Evolutionary conservation across 2,329 filamentous ascomycete genomes (phyloP), one percentile per base, ranked within the genome.

Genomic region (Nectriaceae sp.): DNA sequence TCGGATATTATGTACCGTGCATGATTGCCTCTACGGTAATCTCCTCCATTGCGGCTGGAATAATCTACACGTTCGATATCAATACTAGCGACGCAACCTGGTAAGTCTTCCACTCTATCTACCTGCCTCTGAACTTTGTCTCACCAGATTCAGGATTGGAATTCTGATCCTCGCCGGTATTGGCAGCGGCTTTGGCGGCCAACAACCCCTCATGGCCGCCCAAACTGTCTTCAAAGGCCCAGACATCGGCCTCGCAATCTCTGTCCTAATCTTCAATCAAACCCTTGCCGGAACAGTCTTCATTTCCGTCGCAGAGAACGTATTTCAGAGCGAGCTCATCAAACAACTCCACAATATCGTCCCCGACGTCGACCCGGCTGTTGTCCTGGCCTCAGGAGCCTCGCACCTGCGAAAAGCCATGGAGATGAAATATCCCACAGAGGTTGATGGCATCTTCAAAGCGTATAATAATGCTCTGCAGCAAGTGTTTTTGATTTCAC

Each of bases 191-290:
- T 20, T 21, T n/a, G 37, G 37, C 37, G 20, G 8, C 8, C 49
- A 52, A 37, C 42, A 50, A 16, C 42, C 51, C 22, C 21, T 54
- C 13, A 50, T 49, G 18, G 40, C 41, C 11, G 38, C 31, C 31
- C 49, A 56, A 36, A 46, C 49, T 3, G 46, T 49, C 18, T 52
- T 51, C 11, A 19, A 43, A 16, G 42, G 22, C n/a, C 21, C 36
- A 10, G 54, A 56, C 24, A 46, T 53, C 31, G 46, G 51, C 26
- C 29, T 49, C 3, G 40, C 39, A 1, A 53, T 48, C 33, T 52
- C 48, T 6, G 20, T 44, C 13, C 21, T 53, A 2, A 44, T 54
- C 4, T 49, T 53, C 33, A 21, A 44, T 2, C 44, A 51, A 16
- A 51, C 26, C 29, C 40, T 54, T 13, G 44, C 42, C 0, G 44